Percentiles rank a stretch among this genome's conserved stretches.
phyloP scores from a whole-genome alignment of 1,139 yeast genomes.

The Casaregolazyma lundiana region DNA sequence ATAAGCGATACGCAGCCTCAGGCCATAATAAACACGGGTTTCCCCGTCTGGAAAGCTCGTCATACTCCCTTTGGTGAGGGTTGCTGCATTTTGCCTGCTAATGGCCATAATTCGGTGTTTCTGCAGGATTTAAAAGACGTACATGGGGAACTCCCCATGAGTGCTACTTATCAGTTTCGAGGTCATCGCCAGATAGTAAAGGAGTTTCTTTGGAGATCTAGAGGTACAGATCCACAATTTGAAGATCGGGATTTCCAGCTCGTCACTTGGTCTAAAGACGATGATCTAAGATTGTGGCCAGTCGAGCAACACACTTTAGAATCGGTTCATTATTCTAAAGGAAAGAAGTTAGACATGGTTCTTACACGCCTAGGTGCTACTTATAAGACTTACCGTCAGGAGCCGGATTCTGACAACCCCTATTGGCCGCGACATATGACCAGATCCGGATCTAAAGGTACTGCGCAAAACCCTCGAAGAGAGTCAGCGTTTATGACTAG shows the following conservation, averaged over 20 bases:
- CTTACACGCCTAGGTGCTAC: conserved; percentile 41
- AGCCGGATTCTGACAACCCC: conserved; percentile 37
- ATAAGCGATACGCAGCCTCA: conserved; percentile 42
- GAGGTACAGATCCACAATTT: conserved; percentile 43
- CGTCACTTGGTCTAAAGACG: conserved; percentile 92
- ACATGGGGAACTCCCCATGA: conserved; percentile 31
- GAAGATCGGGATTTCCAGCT: conserved; percentile 81
- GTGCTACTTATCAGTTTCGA: conserved; percentile 58
- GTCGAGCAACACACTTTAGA: conserved; percentile 55
- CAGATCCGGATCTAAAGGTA: conserved; percentile 2
- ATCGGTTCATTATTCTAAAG: conserved; percentile 50
- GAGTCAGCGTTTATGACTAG: conserved; percentile 33
- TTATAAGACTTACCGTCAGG: conserved; percentile 48
- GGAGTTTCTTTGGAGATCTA: conserved; percentile 81
- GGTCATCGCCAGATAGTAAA: conserved; percentile 84
- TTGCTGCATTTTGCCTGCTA: conserved; percentile 85
- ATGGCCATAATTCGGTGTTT: conserved; percentile 74
- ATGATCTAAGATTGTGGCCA: conserved; percentile 82
- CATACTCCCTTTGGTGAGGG: conserved; percentile 86
- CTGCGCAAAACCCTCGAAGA: conserved; percentile 1
- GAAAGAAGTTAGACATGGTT: conserved; percentile 36
- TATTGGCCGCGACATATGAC: conserved; percentile 4
- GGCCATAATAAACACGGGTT: conserved; percentile 62
- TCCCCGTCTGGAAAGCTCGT: conserved; percentile 86
- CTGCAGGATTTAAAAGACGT: conserved; percentile 46